Conservation (phyloP, 169 alveolate genomes). For the Babesia ovata region DNA sequence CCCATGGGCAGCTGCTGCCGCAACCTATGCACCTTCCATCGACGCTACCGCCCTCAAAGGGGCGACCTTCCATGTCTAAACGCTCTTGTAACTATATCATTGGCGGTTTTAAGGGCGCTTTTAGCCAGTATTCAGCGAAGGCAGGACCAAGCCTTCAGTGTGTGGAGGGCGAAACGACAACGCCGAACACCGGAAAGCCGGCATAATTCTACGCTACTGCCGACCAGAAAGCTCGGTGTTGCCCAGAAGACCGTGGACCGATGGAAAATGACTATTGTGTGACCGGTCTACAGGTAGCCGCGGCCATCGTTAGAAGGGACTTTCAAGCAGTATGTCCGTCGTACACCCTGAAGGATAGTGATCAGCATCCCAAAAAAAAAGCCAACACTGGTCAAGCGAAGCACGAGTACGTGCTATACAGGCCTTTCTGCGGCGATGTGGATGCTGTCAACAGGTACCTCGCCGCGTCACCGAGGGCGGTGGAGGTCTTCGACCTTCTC, state of each 20-base stretch:
- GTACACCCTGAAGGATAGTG: neutral
- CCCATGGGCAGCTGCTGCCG: slow-evolving; percentile 7
- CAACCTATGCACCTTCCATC: neutral
- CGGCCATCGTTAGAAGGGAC: slow-evolving; percentile 39
- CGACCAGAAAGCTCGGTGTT: neutral
- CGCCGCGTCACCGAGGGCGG: slow-evolving; percentile 48
- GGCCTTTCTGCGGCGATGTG: slow-evolving; percentile 39
- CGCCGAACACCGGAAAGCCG: neutral
- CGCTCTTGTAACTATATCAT: neutral
- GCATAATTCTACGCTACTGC: neutral
- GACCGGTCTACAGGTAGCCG: slow-evolving; percentile 50
- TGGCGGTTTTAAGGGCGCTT: neutral
- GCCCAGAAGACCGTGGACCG: neutral
- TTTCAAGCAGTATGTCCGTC: slow-evolving; percentile 51
- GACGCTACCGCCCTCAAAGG: neutral
- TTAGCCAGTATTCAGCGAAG: neutral
- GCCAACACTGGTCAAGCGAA: slow-evolving; percentile 3
- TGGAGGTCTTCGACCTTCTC: slow-evolving; percentile 47
- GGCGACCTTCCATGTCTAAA: neutral
- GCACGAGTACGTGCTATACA: slow-evolving; percentile 26
- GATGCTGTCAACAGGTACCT: slow-evolving; percentile 32
- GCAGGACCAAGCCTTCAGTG: neutral
- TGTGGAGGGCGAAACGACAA: neutral
- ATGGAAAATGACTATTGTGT: slow-evolving; percentile 16
- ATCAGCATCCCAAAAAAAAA: slow-evolving; percentile 13